Percentiles rank a stretch among this genome's conserved stretches.
These are phyloP conservation scores for Cenococcum geophilum DNA, from an alignment of 495 filamentous ascomycete species.

Conservation along the genomic window DNA sequence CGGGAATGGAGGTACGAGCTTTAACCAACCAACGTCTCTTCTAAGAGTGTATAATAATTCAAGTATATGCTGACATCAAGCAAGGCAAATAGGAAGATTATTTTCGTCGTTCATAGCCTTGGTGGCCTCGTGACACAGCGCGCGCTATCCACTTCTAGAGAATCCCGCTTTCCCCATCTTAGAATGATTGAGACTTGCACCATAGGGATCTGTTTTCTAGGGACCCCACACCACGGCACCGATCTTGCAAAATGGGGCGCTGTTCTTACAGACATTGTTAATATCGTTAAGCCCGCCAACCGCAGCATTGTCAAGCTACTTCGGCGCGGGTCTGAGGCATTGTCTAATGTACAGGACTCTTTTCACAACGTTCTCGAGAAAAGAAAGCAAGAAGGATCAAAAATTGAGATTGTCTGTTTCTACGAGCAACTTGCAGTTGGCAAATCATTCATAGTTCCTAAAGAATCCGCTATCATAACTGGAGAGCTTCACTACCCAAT, in stretches of 20 bases:
- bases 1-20: neutral
- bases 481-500: constrained; percentile 12
- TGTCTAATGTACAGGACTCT: constrained; percentile 3
- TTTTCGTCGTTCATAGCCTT: constrained; percentile 3
- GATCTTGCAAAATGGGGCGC: constrained; percentile 14
- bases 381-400: constrained; percentile 6
- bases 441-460: constrained; percentile 1
- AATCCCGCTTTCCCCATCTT: constrained; percentile 5
- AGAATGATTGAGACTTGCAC: constrained; percentile 3
- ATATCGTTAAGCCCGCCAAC: constrained; percentile 8
- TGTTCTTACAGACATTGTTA: constrained; percentile 2
- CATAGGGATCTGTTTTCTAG: constrained; percentile 14
- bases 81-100: constrained; percentile 10
- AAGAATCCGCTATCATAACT: constrained; percentile 6
- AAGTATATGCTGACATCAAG: neutral
- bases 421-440: constrained; percentile 6
- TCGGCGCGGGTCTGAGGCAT: constrained; percentile 3
- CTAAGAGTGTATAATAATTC: too few species aligned
- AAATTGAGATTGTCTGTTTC: constrained; percentile 13
- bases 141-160: constrained; percentile 6
- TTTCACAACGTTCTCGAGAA: constrained; percentile 15
- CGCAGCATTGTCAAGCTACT: constrained; percentile 1
- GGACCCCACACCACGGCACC: constrained; percentile 16
- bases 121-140: constrained; percentile 7
- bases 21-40: too few species aligned